Evolutionary conservation across 768 basidiomycete species (phyloP).

Genomic region (Lactarius evosmus): DNA sequence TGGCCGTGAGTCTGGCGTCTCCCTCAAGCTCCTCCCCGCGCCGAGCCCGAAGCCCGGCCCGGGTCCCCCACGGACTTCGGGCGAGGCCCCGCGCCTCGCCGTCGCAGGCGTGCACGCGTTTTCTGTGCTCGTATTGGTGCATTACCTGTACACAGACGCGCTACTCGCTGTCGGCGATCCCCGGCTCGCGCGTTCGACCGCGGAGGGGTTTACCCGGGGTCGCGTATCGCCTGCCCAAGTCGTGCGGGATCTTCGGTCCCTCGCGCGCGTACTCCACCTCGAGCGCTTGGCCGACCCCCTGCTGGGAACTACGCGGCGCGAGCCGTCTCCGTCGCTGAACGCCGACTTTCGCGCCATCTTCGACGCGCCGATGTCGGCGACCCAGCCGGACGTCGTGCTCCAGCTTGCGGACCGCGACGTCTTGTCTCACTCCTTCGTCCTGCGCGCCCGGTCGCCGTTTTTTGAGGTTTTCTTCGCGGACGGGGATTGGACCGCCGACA

Average conservation of each 20-base stretch:
- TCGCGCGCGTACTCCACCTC: slow-evolving; percentile 61
- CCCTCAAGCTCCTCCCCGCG: slow-evolving; percentile 34
- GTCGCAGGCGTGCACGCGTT: slow-evolving; percentile 61
- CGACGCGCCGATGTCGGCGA: slow-evolving; percentile 30
- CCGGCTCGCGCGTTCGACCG: slow-evolving; percentile 50
- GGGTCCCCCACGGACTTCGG: slow-evolving; percentile 19
- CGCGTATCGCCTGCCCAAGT: slow-evolving; percentile 47
- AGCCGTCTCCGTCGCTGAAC: slow-evolving; percentile 47
- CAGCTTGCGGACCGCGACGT: slow-evolving; percentile 65
- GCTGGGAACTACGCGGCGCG: slow-evolving; percentile 57
- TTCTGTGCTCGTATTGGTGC: slow-evolving; percentile 68
- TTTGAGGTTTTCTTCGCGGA: slow-evolving; percentile 84
- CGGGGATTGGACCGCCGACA: slow-evolving; percentile 69
- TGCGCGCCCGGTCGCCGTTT: slow-evolving; percentile 81
- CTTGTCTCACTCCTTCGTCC: slow-evolving; percentile 62
- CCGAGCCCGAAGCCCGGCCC: slow-evolving; percentile 3
- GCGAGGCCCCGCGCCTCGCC: slow-evolving; percentile 34
- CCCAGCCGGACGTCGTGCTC: slow-evolving; percentile 67
- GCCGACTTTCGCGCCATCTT: slow-evolving; percentile 53
- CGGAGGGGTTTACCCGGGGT: slow-evolving; percentile 38
- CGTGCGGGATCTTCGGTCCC: slow-evolving; percentile 56
- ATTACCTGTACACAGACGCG: slow-evolving; percentile 87
- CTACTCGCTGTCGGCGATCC: slow-evolving; percentile 82
- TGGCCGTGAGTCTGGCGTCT: slow-evolving; percentile 29
- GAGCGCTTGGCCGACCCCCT: slow-evolving; percentile 52